phyloP scores from a whole-genome alignment of 2,329 filamentous ascomycete genomes.

The Sarocladium brachiariae region DNA sequence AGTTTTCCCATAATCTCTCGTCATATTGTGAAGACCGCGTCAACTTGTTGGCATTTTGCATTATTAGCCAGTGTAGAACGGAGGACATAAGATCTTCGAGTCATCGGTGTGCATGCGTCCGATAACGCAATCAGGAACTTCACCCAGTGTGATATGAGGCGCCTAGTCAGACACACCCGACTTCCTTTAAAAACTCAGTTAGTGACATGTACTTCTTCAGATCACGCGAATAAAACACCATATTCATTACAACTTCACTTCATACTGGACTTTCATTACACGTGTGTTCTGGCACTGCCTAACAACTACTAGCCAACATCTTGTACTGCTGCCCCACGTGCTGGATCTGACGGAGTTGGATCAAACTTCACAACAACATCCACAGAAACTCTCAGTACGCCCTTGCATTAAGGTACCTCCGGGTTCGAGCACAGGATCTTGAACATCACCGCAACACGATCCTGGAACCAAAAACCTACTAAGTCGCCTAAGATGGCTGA shows the following conservation, averaged over 20 bases:
- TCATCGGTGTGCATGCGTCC: not conserved
- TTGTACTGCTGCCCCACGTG: constrained; percentile 4
- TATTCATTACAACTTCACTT: not conserved
- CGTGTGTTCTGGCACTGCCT: no score
- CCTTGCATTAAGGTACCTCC: not conserved
- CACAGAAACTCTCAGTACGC: not conserved
- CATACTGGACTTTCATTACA: not conserved
- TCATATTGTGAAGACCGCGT: not conserved
- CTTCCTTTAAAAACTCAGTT: no score
- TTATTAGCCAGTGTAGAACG: no score
- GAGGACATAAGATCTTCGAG: not conserved
- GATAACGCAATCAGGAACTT: no score
- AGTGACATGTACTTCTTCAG: no score
- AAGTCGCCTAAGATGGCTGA: not conserved
- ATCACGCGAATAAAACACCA: no score
- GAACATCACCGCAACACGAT: not conserved
- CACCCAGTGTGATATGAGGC: no score
- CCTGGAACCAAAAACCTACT: not conserved
- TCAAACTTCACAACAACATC: not conserved
- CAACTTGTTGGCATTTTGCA: no score
- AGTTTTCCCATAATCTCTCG: no score
- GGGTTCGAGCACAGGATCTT: not conserved
- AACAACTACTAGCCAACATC: not conserved
- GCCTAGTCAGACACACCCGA: no score
- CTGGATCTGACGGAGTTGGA: not conserved